Conservation (phyloP, 1,139 yeast genomes). For the Nakaseomyces glabratus region DNA sequence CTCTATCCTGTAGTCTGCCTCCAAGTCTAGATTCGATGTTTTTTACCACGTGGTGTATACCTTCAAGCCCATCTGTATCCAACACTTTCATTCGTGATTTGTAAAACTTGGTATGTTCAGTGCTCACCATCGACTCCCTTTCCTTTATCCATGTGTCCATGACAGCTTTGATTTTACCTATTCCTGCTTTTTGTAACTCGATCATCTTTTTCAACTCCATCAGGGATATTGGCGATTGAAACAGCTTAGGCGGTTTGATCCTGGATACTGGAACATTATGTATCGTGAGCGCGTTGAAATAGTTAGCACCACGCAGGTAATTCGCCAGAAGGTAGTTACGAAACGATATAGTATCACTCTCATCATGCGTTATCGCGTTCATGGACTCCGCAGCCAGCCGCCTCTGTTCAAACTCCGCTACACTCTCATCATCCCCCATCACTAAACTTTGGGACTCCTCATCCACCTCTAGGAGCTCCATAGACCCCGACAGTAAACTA, state of each 20-base stretch:
- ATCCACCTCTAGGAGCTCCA: conserved; percentile 5
- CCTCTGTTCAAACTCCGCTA: conserved; percentile 13
- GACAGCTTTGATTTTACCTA: conserved; percentile 2
- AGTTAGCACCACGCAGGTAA: conserved; percentile 18
- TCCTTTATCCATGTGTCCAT: conserved; percentile 1
- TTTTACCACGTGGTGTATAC: not conserved
- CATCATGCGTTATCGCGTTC: conserved; percentile 24
- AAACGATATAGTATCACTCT: conserved; percentile 29
- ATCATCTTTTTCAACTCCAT: conserved; percentile 2
- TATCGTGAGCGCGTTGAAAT: conserved; percentile 21
- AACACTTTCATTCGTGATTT: not conserved
- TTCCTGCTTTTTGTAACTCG: conserved; percentile 2
- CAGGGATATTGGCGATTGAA: conserved; percentile 1
- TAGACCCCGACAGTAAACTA: conserved; percentile 2
- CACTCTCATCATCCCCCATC: conserved; percentile 1
- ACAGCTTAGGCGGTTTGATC: conserved; percentile 20
- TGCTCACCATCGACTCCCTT: not conserved
- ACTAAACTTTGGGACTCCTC: conserved; percentile 5
- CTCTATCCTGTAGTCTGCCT: conserved; percentile 2
- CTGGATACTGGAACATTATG: conserved; percentile 20
- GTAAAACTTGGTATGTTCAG: conserved; percentile 2
- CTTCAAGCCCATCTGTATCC: conserved; percentile 1
- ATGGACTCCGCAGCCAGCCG: conserved; percentile 25
- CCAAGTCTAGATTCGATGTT: not conserved
- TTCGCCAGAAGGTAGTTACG: conserved; percentile 23